Evolutionary conservation across 176 grass and related monocot species (phyloP), one percentile per base, ranked within the genome.

Genomic region (Elaeis guineensis): DNA sequence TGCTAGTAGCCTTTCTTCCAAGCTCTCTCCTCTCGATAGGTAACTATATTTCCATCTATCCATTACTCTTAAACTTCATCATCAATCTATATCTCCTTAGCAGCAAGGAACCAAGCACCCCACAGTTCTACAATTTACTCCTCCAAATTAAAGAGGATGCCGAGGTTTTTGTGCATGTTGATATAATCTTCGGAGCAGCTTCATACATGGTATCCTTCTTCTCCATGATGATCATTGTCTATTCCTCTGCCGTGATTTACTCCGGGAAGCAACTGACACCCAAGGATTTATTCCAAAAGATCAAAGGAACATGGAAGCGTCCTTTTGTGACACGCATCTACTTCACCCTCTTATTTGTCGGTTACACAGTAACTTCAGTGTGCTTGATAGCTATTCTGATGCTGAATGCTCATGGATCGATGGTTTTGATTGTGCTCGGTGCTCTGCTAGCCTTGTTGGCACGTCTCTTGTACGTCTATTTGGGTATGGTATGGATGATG

Each of bases 401-500:
- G 26, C 49, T 81, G 52, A 65, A 81, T 25, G 50, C 58, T 6
- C 14, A 50, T 26, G 78, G 72, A n/a, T 57, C 29, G 2, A 25
- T 16, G 0, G 20, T 6, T 14, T 56, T 17, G 9, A 57, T 74
- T 9, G 52, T 52, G 7, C 14, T 19, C 30, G 32, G 35, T 28
- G 52, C 17, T 3, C 15, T 54, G 3, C 6, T 54, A 5, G 78
- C 52, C n/a, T n/a, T 69, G 15, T 18, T 28, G 16, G 70, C 70
- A 9, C 54, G 65, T 1, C 21, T 81, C 44, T 23, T 75, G 12
- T 81, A 75, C 16, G 9, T 81, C 4, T 75, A 81, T 61, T 17
- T 81, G n/a, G 59, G 49, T 20, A 75, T 71, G 72, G 49, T 70
- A 39, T 81, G 79, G 79, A 54, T 26, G 66, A 44, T 75, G 14